Base-by-base conservation (phyloP, 2,329 filamentous ascomycete genomes). In the Teratosphaeria viscida region DNA sequence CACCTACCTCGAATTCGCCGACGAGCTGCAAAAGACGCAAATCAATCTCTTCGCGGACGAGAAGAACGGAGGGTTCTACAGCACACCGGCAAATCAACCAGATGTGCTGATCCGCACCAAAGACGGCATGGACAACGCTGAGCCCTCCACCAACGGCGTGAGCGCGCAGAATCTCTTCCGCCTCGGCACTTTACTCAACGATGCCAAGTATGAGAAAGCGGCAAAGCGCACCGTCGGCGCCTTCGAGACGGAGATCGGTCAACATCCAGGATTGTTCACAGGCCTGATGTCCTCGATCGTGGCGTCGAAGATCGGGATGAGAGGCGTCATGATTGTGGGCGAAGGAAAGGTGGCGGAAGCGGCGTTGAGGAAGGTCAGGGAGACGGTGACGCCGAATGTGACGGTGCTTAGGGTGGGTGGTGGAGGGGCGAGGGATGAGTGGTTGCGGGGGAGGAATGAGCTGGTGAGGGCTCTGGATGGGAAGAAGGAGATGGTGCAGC, bases 211-310 rank as follows among this genome's bases (percentile, higher is more conserved):
- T 68, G 80, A 79, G 0, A 77, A 78, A 57, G 79, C 85, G 56
- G 91, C 90, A 0, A 81, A 82, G 56, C 82, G 88, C 65, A 94
- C 90, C 0, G 84, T 92, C 62, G 84, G 85, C 61, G 90, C 91
- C 0, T 99, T 99, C 66, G 90, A 95, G 66, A 87, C 89, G 0
- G 94, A 99, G 75, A 85, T 96, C 66, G 79, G 95, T 69, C 91
- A 97, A 72, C 91, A 97, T 67, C 91, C 94, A 0, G 95, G 94
- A 80, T 80, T 97, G 2, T 97, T 95, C 74, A 86, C 89, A 0
- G 88, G 88, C 3, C 79, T 97, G 66, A 80, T 97, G 67, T 82
- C 84, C 3, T 82, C 82, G 0, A 84, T 97, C 2, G 89, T 96
- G 10, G 84, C 85, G 1, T 83, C 86, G 3, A 83, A 87, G 61